Evolutionary conservation across 495 filamentous ascomycete species (phyloP).

Genomic region (Penicillium robsamsonii): DNA sequence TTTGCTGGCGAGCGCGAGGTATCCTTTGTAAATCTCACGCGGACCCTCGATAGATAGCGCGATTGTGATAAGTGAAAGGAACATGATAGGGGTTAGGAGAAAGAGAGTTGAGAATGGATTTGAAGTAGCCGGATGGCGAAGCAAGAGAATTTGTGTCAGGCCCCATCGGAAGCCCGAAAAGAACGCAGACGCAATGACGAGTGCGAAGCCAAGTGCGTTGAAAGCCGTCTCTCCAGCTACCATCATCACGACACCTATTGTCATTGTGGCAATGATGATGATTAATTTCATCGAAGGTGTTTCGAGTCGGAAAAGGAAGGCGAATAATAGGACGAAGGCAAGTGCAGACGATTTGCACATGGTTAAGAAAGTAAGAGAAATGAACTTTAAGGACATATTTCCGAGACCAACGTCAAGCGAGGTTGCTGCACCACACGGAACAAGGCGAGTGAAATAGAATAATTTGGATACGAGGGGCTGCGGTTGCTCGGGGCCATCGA

Average conservation of each 20-base stretch:
- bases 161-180: conserved; percentile 98
- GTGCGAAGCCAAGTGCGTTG: conserved; percentile 79
- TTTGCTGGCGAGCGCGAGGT: conserved; percentile 58
- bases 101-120: conserved; percentile 98
- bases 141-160: conserved; percentile 90
- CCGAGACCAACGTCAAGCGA: conserved; percentile 95
- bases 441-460: conserved; percentile 91
- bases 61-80: conserved; percentile 72
- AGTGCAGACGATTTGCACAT: conserved; percentile 99
- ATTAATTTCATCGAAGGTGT: conserved; percentile 80
- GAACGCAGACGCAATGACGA: conserved; percentile 89
- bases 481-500: conserved; percentile 43
- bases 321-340: conserved; percentile 93
- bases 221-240: conserved; percentile 95
- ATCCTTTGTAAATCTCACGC: conserved; percentile 57
- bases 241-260: conserved; percentile 96
- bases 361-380: conserved; percentile 94
- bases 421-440: conserved; percentile 89
- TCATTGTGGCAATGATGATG: conserved; percentile 89
- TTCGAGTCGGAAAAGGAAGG: conserved; percentile 92
- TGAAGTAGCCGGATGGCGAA: conserved; percentile 90
- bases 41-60: conserved; percentile 87
- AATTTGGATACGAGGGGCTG: conserved; percentile 78
- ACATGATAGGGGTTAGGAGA: conserved; percentile 96
- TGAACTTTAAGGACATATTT: conserved; percentile 93